phyloP scores from a whole-genome alignment of 345 rosid species.

The Populus pruinosa region DNA sequence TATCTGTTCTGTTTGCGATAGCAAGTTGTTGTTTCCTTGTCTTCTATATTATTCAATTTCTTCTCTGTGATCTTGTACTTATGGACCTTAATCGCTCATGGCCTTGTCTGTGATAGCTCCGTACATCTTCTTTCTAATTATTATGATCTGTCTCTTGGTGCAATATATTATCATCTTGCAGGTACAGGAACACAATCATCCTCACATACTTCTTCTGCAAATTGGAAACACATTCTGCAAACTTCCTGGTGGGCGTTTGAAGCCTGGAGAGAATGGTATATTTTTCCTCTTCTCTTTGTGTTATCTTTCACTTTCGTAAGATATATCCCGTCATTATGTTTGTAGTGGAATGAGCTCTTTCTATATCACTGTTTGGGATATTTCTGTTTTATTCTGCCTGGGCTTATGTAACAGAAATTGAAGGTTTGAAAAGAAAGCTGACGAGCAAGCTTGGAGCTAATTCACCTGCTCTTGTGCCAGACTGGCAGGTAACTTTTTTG shows the following conservation, averaged over 20 bases:
- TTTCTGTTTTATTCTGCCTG: background rate
- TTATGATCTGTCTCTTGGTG: background rate
- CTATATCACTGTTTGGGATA: background rate
- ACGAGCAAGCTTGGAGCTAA: conserved; percentile 96
- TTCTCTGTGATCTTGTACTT: background rate
- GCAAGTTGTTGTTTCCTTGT: background rate
- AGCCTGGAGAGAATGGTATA: conserved; percentile 96
- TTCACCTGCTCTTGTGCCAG: conserved; percentile 71
- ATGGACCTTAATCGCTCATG: background rate
- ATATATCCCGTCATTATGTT: background rate
- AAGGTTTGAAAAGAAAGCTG: conserved; percentile 88
- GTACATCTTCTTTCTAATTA: background rate
- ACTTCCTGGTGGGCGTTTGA: conserved; percentile 96
- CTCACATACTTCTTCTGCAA: conserved; percentile 93
- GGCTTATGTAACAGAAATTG: conserved; percentile 55
- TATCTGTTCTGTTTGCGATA: background rate
- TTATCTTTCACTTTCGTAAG: background rate
- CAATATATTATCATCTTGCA: conserved; percentile 29
- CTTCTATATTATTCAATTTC: background rate
- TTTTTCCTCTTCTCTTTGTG: background rate
- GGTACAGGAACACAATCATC: conserved; percentile 99
- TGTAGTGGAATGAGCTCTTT: background rate
- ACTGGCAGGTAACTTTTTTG: conserved; percentile 74
- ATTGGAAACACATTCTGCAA: conserved; percentile 97
- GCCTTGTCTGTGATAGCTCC: background rate